These are phyloP conservation scores for Rosa persica DNA, from an alignment of 306 rosid species.

Conservation along the genomic window DNA sequence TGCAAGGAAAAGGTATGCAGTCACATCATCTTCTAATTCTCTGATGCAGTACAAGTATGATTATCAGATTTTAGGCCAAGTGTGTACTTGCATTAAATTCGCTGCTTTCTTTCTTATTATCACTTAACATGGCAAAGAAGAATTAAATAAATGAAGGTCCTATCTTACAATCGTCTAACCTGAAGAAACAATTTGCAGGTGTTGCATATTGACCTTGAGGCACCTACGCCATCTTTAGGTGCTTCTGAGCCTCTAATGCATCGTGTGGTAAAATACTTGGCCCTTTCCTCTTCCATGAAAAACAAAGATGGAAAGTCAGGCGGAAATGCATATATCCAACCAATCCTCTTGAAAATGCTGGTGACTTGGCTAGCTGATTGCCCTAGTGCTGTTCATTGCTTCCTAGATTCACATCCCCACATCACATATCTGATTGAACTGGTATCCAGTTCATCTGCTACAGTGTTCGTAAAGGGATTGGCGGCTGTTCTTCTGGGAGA, in stretches of 20 bases:
- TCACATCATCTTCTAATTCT: constrained; percentile 16
- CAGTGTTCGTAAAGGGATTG: constrained; percentile 74
- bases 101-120: background rate
- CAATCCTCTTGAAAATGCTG: constrained; percentile 74
- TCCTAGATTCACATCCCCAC: constrained; percentile 90
- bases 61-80: background rate
- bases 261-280: constrained; percentile 82
- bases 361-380: constrained; percentile 81
- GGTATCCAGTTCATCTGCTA: constrained; percentile 64
- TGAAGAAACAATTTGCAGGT: constrained; percentile 53
- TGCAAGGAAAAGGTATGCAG: constrained; percentile 92
- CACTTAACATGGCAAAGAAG: background rate
- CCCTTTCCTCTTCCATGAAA: constrained; percentile 80
- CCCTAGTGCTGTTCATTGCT: constrained; percentile 83
- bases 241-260: constrained; percentile 83
- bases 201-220: constrained; percentile 74
- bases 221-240: constrained; percentile 71
- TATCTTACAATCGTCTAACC: constrained; percentile 4
- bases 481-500: constrained; percentile 88
- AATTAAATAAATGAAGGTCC: background rate
- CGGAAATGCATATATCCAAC: constrained; percentile 57
- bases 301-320: constrained; percentile 65
- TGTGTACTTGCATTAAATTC: background rate
- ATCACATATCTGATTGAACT: constrained; percentile 85
- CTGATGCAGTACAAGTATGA: constrained; percentile 18